phyloP scores from a whole-genome alignment of 352 stramenopile species.

The Peronospora destructor region DNA sequence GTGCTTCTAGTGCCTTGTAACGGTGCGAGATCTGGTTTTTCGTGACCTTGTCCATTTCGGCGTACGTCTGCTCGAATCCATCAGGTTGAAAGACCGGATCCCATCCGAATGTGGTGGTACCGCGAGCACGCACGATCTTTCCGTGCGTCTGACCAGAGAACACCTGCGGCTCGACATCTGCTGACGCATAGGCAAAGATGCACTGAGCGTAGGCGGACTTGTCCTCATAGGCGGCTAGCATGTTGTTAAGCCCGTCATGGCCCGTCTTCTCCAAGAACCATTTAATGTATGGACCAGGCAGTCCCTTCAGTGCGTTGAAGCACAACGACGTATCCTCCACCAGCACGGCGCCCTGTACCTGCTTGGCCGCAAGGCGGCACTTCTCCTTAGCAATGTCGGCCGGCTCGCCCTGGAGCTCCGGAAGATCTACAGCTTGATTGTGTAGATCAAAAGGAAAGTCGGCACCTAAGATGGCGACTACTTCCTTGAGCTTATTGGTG shows the following conservation, averaged over 20 bases:
- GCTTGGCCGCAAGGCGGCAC: conserved; percentile 83
- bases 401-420: conserved; percentile 95
- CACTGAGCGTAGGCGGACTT: conserved; percentile 95
- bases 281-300: conserved; percentile 97
- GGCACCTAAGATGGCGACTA: conserved; percentile 70
- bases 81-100: conserved; percentile 87
- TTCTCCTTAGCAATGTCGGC: conserved; percentile 93
- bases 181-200: conserved; percentile 90
- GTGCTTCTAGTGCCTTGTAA: conserved; percentile 72
- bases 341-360: conserved; percentile 86
- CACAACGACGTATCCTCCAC: conserved; percentile 96
- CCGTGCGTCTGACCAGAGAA: conserved; percentile 91
- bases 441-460: conserved; percentile 89
- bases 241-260: conserved; percentile 90
- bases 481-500: conserved; percentile 79
- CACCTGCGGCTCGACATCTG: conserved; percentile 78
- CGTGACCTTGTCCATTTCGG: conserved; percentile 84
- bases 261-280: conserved; percentile 97
- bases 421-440: conserved; percentile 92
- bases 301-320: conserved; percentile 92
- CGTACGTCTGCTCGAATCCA: conserved; percentile 81
- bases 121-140: conserved; percentile 88
- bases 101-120: conserved; percentile 85
- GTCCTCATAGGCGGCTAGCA: conserved; percentile 91
- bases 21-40: conserved; percentile 91